A percentile compares a stretch with the other conserved stretches of the same genome.
These are phyloP conservation scores for Eragrostis tef DNA, from an alignment of 202 grass and related monocot species.

Conservation along the genomic window DNA sequence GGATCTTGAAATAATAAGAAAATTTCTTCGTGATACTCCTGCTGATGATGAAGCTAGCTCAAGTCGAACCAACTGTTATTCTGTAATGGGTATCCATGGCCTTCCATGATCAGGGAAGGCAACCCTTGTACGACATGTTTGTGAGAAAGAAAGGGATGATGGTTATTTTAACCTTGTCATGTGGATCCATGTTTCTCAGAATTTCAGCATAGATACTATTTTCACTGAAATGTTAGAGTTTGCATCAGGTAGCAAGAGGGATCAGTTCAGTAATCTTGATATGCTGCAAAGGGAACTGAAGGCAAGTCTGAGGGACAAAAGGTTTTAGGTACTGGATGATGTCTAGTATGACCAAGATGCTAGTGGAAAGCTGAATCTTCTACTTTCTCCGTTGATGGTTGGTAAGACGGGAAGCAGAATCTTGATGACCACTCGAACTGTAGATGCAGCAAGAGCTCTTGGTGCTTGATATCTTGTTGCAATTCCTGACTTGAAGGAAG, in stretches of 20 bases:
- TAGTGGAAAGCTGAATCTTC: background rate
- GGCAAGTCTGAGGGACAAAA: background rate
- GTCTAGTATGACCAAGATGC: background rate
- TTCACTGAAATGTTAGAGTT: conserved; percentile 15
- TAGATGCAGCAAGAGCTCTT: background rate
- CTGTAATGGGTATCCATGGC: conserved; percentile 42
- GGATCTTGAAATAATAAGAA: conserved; percentile 18
- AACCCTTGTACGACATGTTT: conserved; percentile 36
- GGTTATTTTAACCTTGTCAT: conserved; percentile 21
- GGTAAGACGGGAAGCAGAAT: conserved; percentile 30
- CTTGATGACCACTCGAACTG: conserved; percentile 33
- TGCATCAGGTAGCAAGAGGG: background rate
- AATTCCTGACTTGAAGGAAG: background rate
- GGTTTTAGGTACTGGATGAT: conserved; percentile 19
- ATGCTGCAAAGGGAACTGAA: background rate
- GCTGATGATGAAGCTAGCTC: background rate
- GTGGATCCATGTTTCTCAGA: conserved; percentile 42
- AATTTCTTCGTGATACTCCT: conserved; percentile 12
- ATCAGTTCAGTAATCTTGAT: background rate
- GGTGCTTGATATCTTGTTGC: background rate
- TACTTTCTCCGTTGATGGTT: conserved; percentile 21
- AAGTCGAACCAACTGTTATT: background rate
- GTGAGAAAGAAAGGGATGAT: background rate
- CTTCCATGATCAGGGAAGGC: conserved; percentile 43
- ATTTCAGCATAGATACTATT: background rate